phyloP scores from a whole-genome alignment of 176 grass and related monocot genomes.

The Poa pratensis region DNA sequence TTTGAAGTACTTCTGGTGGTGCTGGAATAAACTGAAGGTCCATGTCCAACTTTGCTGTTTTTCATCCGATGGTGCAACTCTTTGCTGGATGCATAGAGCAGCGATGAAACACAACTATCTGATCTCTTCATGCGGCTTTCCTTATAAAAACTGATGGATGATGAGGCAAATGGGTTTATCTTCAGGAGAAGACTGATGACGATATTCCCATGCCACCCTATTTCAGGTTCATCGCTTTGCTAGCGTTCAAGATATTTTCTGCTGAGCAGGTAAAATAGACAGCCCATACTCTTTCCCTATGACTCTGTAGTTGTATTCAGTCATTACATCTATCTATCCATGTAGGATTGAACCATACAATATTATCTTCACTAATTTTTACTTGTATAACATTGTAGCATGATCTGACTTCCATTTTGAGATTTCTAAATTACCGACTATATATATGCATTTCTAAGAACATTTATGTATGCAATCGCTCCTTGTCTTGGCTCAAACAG shows the following conservation, averaged over 20 bases:
- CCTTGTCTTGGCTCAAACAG: too few relatives aligned
- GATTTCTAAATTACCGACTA: neutral
- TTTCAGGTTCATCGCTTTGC: constrained; percentile 90
- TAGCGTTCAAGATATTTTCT: constrained; percentile 96
- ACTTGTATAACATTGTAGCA: neutral
- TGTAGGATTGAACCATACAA: neutral
- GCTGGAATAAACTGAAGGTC: constrained; percentile 89
- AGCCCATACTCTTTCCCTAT: neutral
- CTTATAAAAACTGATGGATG: constrained; percentile 34
- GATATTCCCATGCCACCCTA: constrained; percentile 94
- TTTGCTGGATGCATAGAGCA: neutral
- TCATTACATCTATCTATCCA: neutral
- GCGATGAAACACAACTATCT: neutral
- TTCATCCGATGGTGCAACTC: constrained; percentile 7
- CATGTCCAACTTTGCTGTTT: neutral
- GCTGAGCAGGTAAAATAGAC: constrained; percentile 68
- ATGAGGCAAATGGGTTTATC: constrained; percentile 36
- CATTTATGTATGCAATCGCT: neutral
- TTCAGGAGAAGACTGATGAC: constrained; percentile 90
- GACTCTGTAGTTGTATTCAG: neutral
- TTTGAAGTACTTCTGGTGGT: constrained; percentile 95
- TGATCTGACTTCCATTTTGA: neutral
- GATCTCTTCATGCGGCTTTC: neutral
- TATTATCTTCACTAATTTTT: neutral
- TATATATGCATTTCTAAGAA: constrained; percentile 5